Percentiles rank a stretch among this genome's conserved stretches.
Conservation (phyloP, 257 asterid genomes). For the Solanum bulbocastanum region DNA sequence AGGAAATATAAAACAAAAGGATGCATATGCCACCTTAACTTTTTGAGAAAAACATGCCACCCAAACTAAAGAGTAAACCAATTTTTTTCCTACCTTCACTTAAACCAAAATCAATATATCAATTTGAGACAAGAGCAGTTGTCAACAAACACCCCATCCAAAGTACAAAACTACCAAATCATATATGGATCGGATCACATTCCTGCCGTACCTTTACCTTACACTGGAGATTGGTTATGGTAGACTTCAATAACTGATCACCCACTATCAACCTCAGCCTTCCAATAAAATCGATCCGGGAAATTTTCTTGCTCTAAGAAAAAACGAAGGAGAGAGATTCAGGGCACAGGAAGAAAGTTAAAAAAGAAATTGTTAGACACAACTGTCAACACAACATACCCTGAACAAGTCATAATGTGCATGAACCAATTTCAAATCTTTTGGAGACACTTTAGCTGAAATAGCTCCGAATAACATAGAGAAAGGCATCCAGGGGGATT, state of each 20-base stretch:
- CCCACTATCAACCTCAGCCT: conserved; percentile 28
- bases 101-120: not conserved
- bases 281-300: conserved; percentile 20
- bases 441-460: conserved; percentile 11
- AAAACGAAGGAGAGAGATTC: not conserved
- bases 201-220: not conserved
- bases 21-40: not conserved
- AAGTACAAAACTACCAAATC: not conserved
- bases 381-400: conserved; percentile 12
- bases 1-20: not conserved
- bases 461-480: conserved; percentile 22
- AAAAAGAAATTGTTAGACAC: not conserved
- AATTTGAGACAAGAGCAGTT: not conserved
- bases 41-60: not conserved
- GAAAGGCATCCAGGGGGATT: conserved; percentile 36
- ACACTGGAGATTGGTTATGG: conserved; percentile 16
- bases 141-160: not conserved
- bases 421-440: conserved; percentile 17
- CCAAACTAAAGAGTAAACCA: not conserved
- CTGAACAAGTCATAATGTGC: conserved; percentile 21
- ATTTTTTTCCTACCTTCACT: not conserved
- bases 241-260: conserved; percentile 23
- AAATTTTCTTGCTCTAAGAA: conserved; percentile 14
- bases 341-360: not conserved
- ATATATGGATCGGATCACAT: not conserved